phyloP scores from a whole-genome alignment of 2,329 filamentous ascomycete species.

The Hirsutella rhossiliensis region DNA sequence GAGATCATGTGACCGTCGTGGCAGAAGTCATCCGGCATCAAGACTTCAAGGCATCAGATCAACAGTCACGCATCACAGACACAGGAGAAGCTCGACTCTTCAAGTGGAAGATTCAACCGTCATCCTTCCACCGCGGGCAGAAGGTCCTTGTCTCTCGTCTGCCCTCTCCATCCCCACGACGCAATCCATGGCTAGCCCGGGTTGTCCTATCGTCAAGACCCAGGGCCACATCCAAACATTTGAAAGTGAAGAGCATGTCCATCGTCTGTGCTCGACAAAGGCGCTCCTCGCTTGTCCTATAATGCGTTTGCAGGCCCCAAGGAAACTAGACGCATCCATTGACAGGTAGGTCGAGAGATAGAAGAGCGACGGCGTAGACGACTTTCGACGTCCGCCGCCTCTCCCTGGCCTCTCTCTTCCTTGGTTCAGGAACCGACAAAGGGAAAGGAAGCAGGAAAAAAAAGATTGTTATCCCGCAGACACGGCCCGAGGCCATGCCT shows the following conservation, averaged over 20 bases:
- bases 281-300: conserved; percentile 11
- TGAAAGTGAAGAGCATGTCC: background rate
- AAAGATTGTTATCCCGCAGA: conserved; percentile 11
- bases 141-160: background rate
- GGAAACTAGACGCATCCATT: too few species aligned
- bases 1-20: too few species aligned
- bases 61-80: too few species aligned
- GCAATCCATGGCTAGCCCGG: conserved; percentile 17
- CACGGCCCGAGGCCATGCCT: conserved; percentile 14
- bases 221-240: conserved; percentile 16
- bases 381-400: too few species aligned
- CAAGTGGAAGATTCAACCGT: conserved; percentile 31
- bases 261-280: background rate
- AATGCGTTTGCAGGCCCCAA: too few species aligned
- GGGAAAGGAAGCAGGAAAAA: conserved; percentile 6
- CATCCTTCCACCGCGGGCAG: conserved; percentile 22
- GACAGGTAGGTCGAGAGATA: too few species aligned
- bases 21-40: too few species aligned
- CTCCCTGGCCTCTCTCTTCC: too few species aligned
- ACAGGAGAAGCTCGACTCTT: too few species aligned
- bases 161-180: background rate
- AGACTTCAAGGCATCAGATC: too few species aligned
- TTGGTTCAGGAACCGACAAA: conserved; percentile 14
- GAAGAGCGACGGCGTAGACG: too few species aligned
- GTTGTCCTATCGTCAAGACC: conserved; percentile 11